Base-by-base conservation (phyloP, 139 green algal species). In the Chlorella sp. region DNA sequence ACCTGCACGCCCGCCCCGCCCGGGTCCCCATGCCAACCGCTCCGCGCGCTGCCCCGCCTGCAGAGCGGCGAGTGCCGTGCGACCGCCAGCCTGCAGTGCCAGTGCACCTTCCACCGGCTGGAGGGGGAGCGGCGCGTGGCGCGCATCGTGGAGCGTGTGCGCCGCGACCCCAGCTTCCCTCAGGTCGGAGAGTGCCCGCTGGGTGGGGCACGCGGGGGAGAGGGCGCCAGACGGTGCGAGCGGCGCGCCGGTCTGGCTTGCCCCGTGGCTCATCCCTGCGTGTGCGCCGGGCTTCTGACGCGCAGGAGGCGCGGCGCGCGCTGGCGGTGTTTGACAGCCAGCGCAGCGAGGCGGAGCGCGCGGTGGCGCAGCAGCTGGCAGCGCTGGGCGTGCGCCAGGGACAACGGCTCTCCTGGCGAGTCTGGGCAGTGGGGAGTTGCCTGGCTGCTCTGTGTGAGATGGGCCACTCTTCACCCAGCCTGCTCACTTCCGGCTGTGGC, bases 31-130 rank as follows among this genome's bases (percentile, higher is more conserved):
- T n/a, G n/a, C n/a, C n/a, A n/a, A n/a, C n/a, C n/a, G n/a, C n/a
- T n/a, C n/a, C n/a, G n/a, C n/a, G n/a, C n/a, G n/a, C n/a, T n/a
- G 2, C 41, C 33, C 23, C 29, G 19, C 2, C 15, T 35, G 65
- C 75, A 79, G 51, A 41, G 77, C n/a, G 59, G 78, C 41, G 42
- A 14, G 8, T 84, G 82, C 50, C 12, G 31, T 31, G 53, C 48
- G 17, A 23, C 27, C 2, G 36, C 66, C 1, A 35, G 29, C 9
- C 51, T 17, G 29, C 38, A 38, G 11, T 87, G 82, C 63, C 27
- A 43, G 11, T 87, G 82, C 72, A 72, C 68, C 5, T 87, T 87
- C 48, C 82, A 87, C 69, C 46, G 51, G 0, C 61, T 63, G 19
- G 82, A 83, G 33, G 45, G 31, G 0, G 55, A 78, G 55, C 82